Percentiles rank a stretch among this genome's conserved stretches.
Evolutionary conservation across 805 yeast genomes (phyloP).

Genomic region (Cyberlindnera petersonii): DNA sequence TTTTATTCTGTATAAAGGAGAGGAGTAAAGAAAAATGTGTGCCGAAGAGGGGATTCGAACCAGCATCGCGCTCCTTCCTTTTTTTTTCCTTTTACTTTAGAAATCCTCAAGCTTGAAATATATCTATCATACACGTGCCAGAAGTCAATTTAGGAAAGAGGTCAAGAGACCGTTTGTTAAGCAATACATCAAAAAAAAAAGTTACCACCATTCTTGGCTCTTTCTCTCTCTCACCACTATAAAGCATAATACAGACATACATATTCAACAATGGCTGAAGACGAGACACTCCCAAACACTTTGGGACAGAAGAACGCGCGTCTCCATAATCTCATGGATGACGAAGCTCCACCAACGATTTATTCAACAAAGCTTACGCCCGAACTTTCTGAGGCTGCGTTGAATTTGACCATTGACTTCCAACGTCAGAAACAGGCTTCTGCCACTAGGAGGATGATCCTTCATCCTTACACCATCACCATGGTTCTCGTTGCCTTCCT

Average conservation of each 20-base stretch:
- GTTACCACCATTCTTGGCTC: background rate
- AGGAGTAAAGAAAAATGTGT: too few relatives aligned
- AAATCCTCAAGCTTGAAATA: too few relatives aligned
- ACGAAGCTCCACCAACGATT: constrained; percentile 49
- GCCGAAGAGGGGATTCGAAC: too few relatives aligned
- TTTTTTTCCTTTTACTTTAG: too few relatives aligned
- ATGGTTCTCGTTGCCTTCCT: constrained; percentile 12
- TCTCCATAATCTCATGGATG: constrained; percentile 52
- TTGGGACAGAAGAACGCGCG: constrained; percentile 46
- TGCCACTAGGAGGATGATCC: constrained; percentile 38
- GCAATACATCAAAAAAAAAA: background rate
- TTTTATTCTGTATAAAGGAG: too few relatives aligned
- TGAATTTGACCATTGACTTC: constrained; percentile 61
- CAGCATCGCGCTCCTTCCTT: too few relatives aligned
- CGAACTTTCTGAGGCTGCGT: constrained; percentile 52
- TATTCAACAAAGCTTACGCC: constrained; percentile 49
- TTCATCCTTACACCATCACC: constrained; percentile 38
- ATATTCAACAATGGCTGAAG: background rate
- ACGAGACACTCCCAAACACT: background rate
- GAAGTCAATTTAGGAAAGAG: constrained; percentile 6
- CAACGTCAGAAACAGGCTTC: constrained; percentile 26
- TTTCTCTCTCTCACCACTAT: background rate
- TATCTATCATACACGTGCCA: constrained; percentile 5
- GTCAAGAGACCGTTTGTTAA: constrained; percentile 6
- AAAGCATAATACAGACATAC: background rate